Evolutionary conservation across 169 alveolate genomes (phyloP), one percentile per base, ranked within the genome.

Genomic region (Plasmodium yoelii): DNA sequence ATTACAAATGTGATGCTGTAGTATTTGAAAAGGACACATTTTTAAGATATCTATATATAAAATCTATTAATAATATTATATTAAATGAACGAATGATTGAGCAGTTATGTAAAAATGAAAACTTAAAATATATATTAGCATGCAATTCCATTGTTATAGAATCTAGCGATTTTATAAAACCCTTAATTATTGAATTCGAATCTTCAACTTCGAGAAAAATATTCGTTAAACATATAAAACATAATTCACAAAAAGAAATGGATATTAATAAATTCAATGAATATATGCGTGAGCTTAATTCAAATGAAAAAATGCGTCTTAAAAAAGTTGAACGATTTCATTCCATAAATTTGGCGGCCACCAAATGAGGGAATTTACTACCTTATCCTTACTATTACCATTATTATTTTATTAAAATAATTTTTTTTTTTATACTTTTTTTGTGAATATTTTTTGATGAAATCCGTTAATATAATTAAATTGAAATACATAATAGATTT

Each of bases 11-110:
- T 42, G 64, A 75, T 49, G 88, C 88, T 39, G 70, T 75, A 18
- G 70, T 63, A 13, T 75, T 75, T 67, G 88, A 75, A 75, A 75
- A 75, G 51, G 88, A 47, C 10, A 63, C 69, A 8, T 63, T 47
- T 49, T 56, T 75, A 75, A 75, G 88, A 44, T 75, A 75, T 56
- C 24, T 75, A 9, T 75, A 61, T 22, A 60, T 75, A 44, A 75
- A 75, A 26, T 61, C 73, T 26, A 64, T 75, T 39, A 75, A 56
- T 56, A 75, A 75, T 63, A 61, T 75, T 12, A 75, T 75, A 47
- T 42, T 75, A 39, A 75, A 75, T 75, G 88, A 61, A 56, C 88
- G 74, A 22, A 75, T 75, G 88, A 75, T 75, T 61, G 74, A 61
- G 5, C 44, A 26, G 49, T 56, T 75, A 42, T 75, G 88, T 24